phyloP scores from a whole-genome alignment of 2,329 filamentous ascomycete species.

The Aspergillus uvarum region DNA sequence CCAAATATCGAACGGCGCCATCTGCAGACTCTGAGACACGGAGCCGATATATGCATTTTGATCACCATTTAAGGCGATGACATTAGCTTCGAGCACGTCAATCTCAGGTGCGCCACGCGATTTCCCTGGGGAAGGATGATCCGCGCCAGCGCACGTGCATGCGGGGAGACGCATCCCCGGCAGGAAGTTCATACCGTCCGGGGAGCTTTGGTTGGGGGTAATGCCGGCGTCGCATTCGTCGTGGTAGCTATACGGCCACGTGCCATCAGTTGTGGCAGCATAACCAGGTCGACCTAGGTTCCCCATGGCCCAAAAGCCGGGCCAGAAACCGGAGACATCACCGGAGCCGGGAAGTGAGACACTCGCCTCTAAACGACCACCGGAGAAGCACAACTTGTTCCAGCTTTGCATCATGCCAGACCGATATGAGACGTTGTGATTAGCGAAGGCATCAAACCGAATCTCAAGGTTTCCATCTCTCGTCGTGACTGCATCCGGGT shows the following conservation, averaged over 20 bases:
- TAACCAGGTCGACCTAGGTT: constrained; percentile 70
- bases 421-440: constrained; percentile 64
- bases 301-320: constrained; percentile 74
- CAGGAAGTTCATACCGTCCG: constrained; percentile 64
- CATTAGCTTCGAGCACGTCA: constrained; percentile 69
- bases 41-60: constrained; percentile 54
- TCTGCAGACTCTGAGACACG: constrained; percentile 66
- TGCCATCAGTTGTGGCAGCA: constrained; percentile 67
- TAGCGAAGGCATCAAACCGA: constrained; percentile 64
- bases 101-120: constrained; percentile 70
- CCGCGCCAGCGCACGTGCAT: constrained; percentile 63
- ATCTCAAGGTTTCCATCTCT: constrained; percentile 63
- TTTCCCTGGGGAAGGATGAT: constrained; percentile 65
- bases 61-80: constrained; percentile 52
- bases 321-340: constrained; percentile 69
- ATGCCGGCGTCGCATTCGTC: constrained; percentile 69
- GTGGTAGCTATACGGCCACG: constrained; percentile 73
- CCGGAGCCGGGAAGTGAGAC: constrained; percentile 68
- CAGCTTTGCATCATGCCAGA: constrained; percentile 74
- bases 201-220: constrained; percentile 68
- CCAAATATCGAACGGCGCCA: constrained; percentile 69
- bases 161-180: constrained; percentile 70
- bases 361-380: constrained; percentile 67
- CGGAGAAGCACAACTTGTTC: constrained; percentile 73
- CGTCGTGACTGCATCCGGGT: constrained; percentile 66